These are phyloP conservation scores for Cystobasidium ongulense DNA, from an alignment of 768 basidiomycete species.

Conservation along the genomic window DNA sequence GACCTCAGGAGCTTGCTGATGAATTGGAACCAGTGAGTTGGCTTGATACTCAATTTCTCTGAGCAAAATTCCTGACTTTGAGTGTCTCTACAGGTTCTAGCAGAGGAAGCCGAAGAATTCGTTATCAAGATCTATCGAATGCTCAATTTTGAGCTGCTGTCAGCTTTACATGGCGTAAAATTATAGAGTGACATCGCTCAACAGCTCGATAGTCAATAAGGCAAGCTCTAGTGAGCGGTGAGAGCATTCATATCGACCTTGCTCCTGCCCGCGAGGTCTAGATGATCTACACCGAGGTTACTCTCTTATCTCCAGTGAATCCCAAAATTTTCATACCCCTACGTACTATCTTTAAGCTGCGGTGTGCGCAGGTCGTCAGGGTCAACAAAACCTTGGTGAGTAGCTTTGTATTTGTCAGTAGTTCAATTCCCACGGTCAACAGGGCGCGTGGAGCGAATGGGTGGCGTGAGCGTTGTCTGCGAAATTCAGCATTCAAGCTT, in stretches of 20 bases:
- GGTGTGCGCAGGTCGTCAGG: not conserved
- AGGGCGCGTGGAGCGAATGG: too few species aligned
- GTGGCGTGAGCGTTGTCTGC: too few species aligned
- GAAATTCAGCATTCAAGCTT: too few species aligned
- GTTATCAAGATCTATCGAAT: slow-evolving; percentile 37
- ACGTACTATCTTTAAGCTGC: not conserved
- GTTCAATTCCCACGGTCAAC: too few species aligned
- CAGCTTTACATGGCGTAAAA: slow-evolving; percentile 14
- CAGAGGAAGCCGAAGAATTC: slow-evolving; percentile 41
- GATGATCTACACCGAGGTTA: not conserved
- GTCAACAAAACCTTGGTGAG: not conserved
- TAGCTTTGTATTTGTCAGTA: not conserved
- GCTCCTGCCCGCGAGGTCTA: not conserved
- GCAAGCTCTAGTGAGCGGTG: not conserved
- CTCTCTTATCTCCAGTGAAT: not conserved
- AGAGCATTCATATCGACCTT: not conserved
- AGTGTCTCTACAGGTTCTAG: slow-evolving; percentile 36
- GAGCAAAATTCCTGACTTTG: too few species aligned
- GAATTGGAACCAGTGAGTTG: slow-evolving; percentile 41
- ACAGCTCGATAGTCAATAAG: not conserved
- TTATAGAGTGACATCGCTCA: not conserved
- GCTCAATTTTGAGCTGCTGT: slow-evolving; percentile 33
- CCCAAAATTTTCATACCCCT: not conserved
- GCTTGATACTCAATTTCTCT: not conserved
- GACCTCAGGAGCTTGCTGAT: slow-evolving; percentile 38